Evolutionary conservation across 176 grass and related monocot species (phyloP), one percentile per base, ranked within the genome.

Genomic region (Cenchrus americanus): DNA sequence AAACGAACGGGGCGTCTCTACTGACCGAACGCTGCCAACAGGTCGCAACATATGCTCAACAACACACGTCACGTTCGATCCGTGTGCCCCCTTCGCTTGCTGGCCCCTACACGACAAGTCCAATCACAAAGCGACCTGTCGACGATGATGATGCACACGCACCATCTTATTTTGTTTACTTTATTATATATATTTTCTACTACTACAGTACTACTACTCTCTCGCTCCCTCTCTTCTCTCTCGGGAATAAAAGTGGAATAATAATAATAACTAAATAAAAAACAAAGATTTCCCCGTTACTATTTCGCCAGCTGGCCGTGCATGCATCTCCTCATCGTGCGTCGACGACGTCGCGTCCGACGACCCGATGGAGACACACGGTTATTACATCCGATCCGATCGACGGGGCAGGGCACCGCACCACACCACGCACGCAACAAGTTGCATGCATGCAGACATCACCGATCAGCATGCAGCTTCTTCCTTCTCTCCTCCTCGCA

Each of bases 41-140:
- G 22, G 50, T 18, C 5, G 22, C 44, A 37, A 40, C 81, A 5
- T 23, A n/a, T 6, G 15, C 73, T 37, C 3, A 40, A 40, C 8
- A 34, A 63, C 70, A 14, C 58, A 83, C 47, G 47, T 75, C 70
- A 71, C 66, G 6, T 71, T 71, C 80, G 17, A 47, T 74, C 7
- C 21, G 5, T 55, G 5, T 55, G 23, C 32, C 30, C 15, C 15
- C 47, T 19, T 68, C 0, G 34, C 34, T 8, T 60, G 24, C 12
- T 46, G 82, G 71, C 32, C 82, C 82, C 49, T 76, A 46, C 62
- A 54, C 62, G 81, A 66, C 30, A 30, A 0, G 82, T 76, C 72
- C 52, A 84, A 68, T 84, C 82, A 26, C n/a, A 54, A 42, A 53
- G 47, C 46, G 70, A 64, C 41, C 37, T 4, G 13, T 63, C 61